Evolutionary conservation across 371 early-diverging fungal genomes (phyloP).

Genomic region (Dentiscutata heterogama): DNA sequence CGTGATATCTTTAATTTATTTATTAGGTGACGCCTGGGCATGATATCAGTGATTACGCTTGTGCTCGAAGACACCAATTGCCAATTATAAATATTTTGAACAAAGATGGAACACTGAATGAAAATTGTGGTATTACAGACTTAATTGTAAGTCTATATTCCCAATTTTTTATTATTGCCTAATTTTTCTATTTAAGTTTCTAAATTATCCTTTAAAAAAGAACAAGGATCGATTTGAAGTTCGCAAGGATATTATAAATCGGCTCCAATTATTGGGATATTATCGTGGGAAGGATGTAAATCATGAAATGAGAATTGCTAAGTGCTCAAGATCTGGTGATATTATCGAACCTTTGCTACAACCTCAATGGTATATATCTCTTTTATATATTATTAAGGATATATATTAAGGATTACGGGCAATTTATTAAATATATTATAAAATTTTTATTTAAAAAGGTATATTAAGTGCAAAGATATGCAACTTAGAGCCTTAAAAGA

Average conservation of each 20-base stretch:
- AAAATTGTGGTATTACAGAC: slow-evolving; percentile 78
- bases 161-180: neutral
- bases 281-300: slow-evolving; percentile 83
- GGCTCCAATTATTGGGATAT: slow-evolving; percentile 68
- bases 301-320: slow-evolving; percentile 91
- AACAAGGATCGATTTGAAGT: slow-evolving; percentile 88
- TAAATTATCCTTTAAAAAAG: slow-evolving; percentile 48
- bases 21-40: slow-evolving; percentile 96
- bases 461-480: slow-evolving; percentile 85
- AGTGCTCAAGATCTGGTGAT: slow-evolving; percentile 94
- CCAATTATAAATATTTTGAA: slow-evolving; percentile 96
- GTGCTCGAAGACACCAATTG: slow-evolving; percentile 96
- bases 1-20: neutral
- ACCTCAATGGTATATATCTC: slow-evolving; percentile 98
- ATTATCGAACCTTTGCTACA: slow-evolving; percentile 98
- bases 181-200: neutral
- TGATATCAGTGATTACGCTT: slow-evolving; percentile 98
- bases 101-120: slow-evolving; percentile 96
- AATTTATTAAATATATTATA: too few relatives aligned
- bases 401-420: neutral
- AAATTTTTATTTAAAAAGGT: slow-evolving; percentile 61
- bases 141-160: slow-evolving; percentile 57
- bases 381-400: slow-evolving; percentile 9
- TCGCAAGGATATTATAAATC: slow-evolving; percentile 75
- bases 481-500: slow-evolving; percentile 78